Percentiles rank a stretch among this genome's conserved stretches.
These are phyloP conservation scores for Melampsora medusae DNA, from an alignment of 1,284 basidiomycete species.

Conservation along the genomic window DNA sequence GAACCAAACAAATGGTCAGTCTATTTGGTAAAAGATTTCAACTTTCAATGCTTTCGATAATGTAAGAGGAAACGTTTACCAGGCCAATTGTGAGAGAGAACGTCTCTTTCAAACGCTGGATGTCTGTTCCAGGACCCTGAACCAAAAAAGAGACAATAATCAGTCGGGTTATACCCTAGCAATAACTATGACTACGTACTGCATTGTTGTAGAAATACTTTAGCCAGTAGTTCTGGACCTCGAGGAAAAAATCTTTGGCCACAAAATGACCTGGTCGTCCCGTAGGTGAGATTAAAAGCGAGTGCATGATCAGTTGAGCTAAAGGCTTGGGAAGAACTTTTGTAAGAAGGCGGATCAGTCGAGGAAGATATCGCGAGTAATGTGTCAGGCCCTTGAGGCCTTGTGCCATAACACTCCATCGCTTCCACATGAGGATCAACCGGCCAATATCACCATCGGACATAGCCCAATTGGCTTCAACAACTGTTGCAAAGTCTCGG, in stretches of 20 bases:
- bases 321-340: background rate
- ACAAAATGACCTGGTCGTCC: background rate
- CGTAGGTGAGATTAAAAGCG: background rate
- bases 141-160: too few relatives aligned
- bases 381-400: background rate
- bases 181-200: too few relatives aligned
- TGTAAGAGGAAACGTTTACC: background rate
- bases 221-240: conserved; percentile 15
- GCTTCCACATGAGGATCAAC: conserved; percentile 6
- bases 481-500: conserved; percentile 7
- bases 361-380: conserved; percentile 12
- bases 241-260: conserved; percentile 6
- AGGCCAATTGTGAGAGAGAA: conserved; percentile 12
- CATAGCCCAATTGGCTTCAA: conserved; percentile 11
- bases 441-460: conserved; percentile 11
- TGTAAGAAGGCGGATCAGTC: background rate
- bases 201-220: conserved; percentile 12
- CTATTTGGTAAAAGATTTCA: background rate
- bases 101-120: conserved; percentile 16
- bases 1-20: too few relatives aligned
- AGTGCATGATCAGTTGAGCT: background rate
- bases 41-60: background rate
- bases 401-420: conserved; percentile 4
- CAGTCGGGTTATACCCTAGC: too few relatives aligned
- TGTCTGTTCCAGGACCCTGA: conserved; percentile 2